Evolutionary conservation across 2,329 filamentous ascomycete genomes (phyloP).

Genomic region (Penicillium sp.): DNA sequence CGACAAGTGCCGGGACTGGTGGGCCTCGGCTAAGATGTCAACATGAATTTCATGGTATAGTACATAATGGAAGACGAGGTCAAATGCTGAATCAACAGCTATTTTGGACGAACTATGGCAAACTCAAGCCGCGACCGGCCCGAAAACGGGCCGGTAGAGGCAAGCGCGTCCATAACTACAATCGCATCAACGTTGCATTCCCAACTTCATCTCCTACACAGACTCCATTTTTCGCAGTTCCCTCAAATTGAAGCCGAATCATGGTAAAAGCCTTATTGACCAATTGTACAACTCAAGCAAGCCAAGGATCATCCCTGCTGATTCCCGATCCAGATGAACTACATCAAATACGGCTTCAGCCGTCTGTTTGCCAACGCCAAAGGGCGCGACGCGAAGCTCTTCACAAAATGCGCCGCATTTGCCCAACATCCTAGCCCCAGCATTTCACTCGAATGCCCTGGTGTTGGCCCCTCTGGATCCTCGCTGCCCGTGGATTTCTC

Average conservation of each 20-base stretch:
- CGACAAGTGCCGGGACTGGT: slow-evolving; percentile 5
- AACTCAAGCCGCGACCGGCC: slow-evolving; percentile 3
- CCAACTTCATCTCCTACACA: no score
- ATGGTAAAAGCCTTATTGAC: slow-evolving; percentile 2
- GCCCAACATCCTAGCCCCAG: slow-evolving; percentile 13
- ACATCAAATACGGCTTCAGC: slow-evolving; percentile 16
- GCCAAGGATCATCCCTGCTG: background rate
- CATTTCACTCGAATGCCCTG: slow-evolving; percentile 20
- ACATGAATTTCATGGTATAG: no score
- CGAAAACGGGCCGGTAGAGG: background rate
- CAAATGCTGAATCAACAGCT: no score
- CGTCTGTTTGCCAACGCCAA: slow-evolving; percentile 14
- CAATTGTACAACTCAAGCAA: background rate
- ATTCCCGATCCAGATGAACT: slow-evolving; percentile 13
- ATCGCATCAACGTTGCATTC: no score
- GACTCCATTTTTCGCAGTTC: no score
- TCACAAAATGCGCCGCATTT: slow-evolving; percentile 25
- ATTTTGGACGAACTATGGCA: no score
- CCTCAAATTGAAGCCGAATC: no score
- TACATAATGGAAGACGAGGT: no score
- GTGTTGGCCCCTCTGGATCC: slow-evolving; percentile 23
- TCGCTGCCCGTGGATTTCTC: slow-evolving; percentile 37
- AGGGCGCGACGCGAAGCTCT: slow-evolving; percentile 22
- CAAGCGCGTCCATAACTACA: background rate
- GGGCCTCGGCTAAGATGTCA: slow-evolving; percentile 12